Percentiles rank a stretch among this genome's conserved stretches.
These are phyloP conservation scores for Saccharomycopsis lassenensis DNA, from an alignment of 805 yeast genomes.

Conservation along the genomic window DNA sequence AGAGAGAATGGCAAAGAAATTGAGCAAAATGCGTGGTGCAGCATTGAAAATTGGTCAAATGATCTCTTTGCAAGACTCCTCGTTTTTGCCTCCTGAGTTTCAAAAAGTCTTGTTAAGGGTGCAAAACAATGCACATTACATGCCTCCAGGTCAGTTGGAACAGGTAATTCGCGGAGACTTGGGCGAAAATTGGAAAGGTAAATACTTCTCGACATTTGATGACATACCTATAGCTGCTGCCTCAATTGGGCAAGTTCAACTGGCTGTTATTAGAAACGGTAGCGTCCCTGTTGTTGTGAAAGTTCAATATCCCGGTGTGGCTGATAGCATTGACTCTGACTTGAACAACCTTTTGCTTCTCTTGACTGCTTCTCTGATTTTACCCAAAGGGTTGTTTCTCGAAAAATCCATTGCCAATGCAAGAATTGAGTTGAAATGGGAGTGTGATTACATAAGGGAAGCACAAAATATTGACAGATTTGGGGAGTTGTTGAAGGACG, in stretches of 20 bases:
- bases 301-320: slow-evolving; percentile 96
- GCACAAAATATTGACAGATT: slow-evolving; percentile 67
- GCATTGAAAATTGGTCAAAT: slow-evolving; percentile 96
- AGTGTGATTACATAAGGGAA: slow-evolving; percentile 90
- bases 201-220: slow-evolving; percentile 60
- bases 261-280: slow-evolving; percentile 56
- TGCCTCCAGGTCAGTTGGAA: slow-evolving; percentile 89
- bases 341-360: slow-evolving; percentile 74
- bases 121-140: slow-evolving; percentile 90
- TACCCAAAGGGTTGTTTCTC: slow-evolving; percentile 86
- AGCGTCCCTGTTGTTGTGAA: slow-evolving; percentile 76
- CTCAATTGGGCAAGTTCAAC: slow-evolving; percentile 93
- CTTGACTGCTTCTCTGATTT: slow-evolving; percentile 71
- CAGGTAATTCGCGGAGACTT: slow-evolving; percentile 60
- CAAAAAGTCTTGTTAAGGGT: slow-evolving; percentile 73
- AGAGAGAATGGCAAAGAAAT: slow-evolving; percentile 77
- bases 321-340: slow-evolving; percentile 86
- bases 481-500: slow-evolving; percentile 45
- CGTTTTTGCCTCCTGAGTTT: slow-evolving; percentile 74
- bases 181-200: slow-evolving; percentile 68
- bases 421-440: slow-evolving; percentile 90
- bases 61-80: slow-evolving; percentile 87
- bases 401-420: slow-evolving; percentile 92
- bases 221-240: slow-evolving; percentile 95
- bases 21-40: slow-evolving; percentile 96